Base-by-base conservation (phyloP, 345 rosid genomes). In the Gossypium sturtianum region DNA sequence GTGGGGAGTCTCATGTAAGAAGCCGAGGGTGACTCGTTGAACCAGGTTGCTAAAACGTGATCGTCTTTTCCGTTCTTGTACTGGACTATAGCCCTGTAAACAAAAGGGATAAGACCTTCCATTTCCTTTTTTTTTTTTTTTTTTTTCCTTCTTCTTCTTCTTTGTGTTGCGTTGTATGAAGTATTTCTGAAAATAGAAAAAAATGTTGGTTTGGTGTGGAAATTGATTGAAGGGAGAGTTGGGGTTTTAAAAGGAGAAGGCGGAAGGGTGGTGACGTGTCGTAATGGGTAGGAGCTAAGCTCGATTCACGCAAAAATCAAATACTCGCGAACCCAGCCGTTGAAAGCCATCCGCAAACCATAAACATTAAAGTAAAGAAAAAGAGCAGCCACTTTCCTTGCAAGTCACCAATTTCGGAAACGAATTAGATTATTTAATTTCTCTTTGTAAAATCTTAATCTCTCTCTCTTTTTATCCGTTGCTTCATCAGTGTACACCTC, bases 91-190 rank as follows among this genome's bases (percentile, higher is more conserved):
- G 92, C 90, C 68, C 70, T 86, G 77, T 91, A 89, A 20, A 88
- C 90, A 25, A 85, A 86, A 49, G 97, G 97, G 72, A 91, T 89
- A 0, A 91, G 81, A 75, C 97, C 97, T 74, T 94, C 98, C 98
- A 94, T 94, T 74, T 56, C 47, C 23, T 5, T 25, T 72, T 29
- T 0, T 29, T 27, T 2, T 27, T 27, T 27, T 27, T 34, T 3
- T 29, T 3, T 27, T 27, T 0, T 3, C n/a, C n/a, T 29, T 29
- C 3, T 27, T 29, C 4, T 29, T 34, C 41, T 43, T 47, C 2
- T 47, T 47, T 61, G 64, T 70, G n/a, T 62, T 17, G 25, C 8
- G 60, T 71, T 71, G 66, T 59, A 1, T 34, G 66, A 53, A 53
- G 71, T 61, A 16, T 25, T 69, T 60, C 49, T 41, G 0, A 12